Evolutionary conservation across 2,329 filamentous ascomycete genomes (phyloP).

Genomic region (Gliomastix tumulicola): DNA sequence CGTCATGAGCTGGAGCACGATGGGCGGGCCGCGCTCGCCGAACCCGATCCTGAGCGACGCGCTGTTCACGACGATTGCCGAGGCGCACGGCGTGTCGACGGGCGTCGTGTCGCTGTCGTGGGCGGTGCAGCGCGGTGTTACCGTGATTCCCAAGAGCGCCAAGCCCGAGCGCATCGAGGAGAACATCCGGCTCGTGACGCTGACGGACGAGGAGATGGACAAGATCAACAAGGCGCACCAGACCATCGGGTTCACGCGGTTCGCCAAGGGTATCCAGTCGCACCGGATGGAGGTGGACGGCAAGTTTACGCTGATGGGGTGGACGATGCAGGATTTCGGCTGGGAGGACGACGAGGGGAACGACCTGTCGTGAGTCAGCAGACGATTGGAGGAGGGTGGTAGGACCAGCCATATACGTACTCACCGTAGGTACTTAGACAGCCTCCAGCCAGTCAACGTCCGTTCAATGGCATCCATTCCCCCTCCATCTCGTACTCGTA

Average conservation of each 20-base stretch:
- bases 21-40: constrained; percentile 1
- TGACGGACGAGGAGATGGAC: constrained; percentile 16
- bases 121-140: constrained; percentile 15
- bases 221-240: constrained; percentile 15
- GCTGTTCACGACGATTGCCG: constrained; percentile 14
- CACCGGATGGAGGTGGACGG: constrained; percentile 12
- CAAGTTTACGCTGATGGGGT: constrained; percentile 11
- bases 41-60: constrained; percentile 11
- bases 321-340: constrained; percentile 15
- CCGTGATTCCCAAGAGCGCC: constrained; percentile 15
- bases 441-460: too few species aligned
- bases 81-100: constrained; percentile 12
- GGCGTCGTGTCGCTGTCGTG: constrained; percentile 17
- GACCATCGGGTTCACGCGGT: constrained; percentile 10
- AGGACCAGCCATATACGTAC: too few species aligned
- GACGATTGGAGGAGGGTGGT: too few species aligned
- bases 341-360: constrained; percentile 19
- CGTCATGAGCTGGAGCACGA: constrained; percentile 17
- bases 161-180: constrained; percentile 12
- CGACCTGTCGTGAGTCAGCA: constrained; percentile 6
- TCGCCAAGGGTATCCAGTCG: constrained; percentile 10
- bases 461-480: too few species aligned
- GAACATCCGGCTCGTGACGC: constrained; percentile 14
- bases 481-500: too few species aligned
- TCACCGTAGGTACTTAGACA: too few species aligned